Conservation (phyloP, 2,329 filamentous ascomycete species). For the Verticillium isaacii region DNA sequence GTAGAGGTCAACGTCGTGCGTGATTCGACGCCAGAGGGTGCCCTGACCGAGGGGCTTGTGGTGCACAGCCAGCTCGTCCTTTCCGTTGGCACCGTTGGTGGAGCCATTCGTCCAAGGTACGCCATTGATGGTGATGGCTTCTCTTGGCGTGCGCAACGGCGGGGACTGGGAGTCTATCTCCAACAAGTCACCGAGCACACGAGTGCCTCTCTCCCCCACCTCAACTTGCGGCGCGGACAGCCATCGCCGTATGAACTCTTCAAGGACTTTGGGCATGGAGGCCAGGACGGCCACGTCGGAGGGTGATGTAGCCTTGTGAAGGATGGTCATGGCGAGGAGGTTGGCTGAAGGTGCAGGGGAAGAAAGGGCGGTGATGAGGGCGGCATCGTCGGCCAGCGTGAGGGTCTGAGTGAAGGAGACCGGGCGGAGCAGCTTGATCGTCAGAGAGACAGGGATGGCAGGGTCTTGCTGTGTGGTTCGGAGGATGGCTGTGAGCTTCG, state of each 20-base stretch:
- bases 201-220: constrained; percentile 48
- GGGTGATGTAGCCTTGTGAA: constrained; percentile 46
- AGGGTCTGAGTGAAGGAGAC: constrained; percentile 47
- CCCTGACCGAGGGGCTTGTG: constrained; percentile 37
- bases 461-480: constrained; percentile 46
- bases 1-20: constrained; percentile 40
- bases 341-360: constrained; percentile 53
- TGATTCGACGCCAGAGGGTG: constrained; percentile 47
- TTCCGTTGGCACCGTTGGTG: constrained; percentile 25
- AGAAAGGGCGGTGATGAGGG: constrained; percentile 45
- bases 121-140: constrained; percentile 1
- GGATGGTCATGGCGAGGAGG: constrained; percentile 50
- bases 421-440: constrained; percentile 51
- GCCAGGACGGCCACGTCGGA: constrained; percentile 46
- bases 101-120: constrained; percentile 2
- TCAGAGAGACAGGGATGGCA: constrained; percentile 43
- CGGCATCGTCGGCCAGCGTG: constrained; percentile 44
- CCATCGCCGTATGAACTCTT: constrained; percentile 46
- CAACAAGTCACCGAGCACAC: constrained; percentile 48
- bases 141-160: constrained; percentile 8
- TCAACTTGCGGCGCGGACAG: constrained; percentile 47
- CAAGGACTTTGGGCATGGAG: constrained; percentile 42
- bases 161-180: constrained; percentile 46
- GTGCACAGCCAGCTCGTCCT: neutral
- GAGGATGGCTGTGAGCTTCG: constrained; percentile 48